Percentiles rank a stretch among this genome's conserved stretches.
phyloP scores from a whole-genome alignment of 305 asterid species.

The Fraxinus angustifolia region DNA sequence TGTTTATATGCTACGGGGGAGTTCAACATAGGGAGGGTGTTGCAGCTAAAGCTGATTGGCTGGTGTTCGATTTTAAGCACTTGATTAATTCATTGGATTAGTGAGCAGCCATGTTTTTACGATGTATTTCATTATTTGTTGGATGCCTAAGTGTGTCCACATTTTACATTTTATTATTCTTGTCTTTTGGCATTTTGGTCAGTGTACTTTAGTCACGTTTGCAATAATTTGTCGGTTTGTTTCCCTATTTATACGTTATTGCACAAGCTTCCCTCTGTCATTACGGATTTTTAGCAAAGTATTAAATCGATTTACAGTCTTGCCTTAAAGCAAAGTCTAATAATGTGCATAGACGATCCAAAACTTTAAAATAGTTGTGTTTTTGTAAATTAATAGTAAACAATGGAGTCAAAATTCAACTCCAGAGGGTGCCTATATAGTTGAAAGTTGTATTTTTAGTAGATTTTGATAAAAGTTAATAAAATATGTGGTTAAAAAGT shows the following conservation, averaged over 20 bases:
- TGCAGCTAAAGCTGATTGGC: slow-evolving; percentile 92
- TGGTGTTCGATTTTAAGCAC: slow-evolving; percentile 67
- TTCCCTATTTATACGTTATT: neutral
- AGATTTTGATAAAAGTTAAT: too few relatives aligned
- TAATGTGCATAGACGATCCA: neutral
- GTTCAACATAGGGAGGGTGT: slow-evolving; percentile 72
- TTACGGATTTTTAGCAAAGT: neutral
- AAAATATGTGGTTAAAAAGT: neutral
- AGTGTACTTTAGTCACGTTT: neutral
- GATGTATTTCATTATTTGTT: neutral
- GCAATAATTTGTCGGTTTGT: neutral
- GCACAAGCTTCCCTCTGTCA: neutral
- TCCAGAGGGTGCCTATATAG: neutral
- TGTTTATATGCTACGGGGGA: slow-evolving; percentile 81
- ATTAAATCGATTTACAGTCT: neutral
- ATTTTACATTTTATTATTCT: neutral
- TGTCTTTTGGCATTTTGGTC: neutral
- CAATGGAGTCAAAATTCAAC: neutral
- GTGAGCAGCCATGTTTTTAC: neutral
- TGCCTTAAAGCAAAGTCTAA: neutral
- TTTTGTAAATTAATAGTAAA: neutral
- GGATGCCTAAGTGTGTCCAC: neutral
- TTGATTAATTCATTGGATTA: slow-evolving; percentile 60
- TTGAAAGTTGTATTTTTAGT: too few relatives aligned
- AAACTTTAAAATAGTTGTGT: neutral